These are phyloP conservation scores for Papiliotrema flavescens DNA, from an alignment of 1,284 basidiomycete genomes.

Conservation along the genomic window DNA sequence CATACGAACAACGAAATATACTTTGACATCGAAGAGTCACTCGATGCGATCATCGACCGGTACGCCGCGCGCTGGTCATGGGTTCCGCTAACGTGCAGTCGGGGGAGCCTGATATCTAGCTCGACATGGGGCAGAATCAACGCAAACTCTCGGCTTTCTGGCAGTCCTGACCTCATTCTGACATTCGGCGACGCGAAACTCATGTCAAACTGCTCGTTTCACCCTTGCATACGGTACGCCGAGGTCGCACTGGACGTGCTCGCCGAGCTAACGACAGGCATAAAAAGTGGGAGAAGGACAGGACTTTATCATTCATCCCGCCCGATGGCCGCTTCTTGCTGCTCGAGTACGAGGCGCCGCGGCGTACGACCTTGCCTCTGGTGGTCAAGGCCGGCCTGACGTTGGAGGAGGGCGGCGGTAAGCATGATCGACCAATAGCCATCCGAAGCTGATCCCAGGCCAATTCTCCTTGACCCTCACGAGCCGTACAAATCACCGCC, in stretches of 20 bases:
- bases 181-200: conserved; percentile 73
- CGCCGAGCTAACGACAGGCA: conserved; percentile 53
- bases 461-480: conserved; percentile 67
- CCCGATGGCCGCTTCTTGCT: conserved; percentile 88
- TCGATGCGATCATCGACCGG: conserved; percentile 80
- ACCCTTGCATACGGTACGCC: conserved; percentile 80
- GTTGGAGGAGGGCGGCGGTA: conserved; percentile 64
- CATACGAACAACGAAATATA: conserved; percentile 91
- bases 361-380: conserved; percentile 61
- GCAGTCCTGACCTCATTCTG: conserved; percentile 81
- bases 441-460: conserved; percentile 50
- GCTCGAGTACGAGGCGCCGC: conserved; percentile 71
- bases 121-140: conserved; percentile 76
- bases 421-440: conserved; percentile 8
- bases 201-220: conserved; percentile 77
- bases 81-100: conserved; percentile 51
- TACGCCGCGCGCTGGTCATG: conserved; percentile 46
- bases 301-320: conserved; percentile 82
- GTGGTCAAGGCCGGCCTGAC: conserved; percentile 60
- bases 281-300: conserved; percentile 74
- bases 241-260: neutral
- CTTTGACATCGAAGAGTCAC: conserved; percentile 82
- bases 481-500: conserved; percentile 61
- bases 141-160: conserved; percentile 72
- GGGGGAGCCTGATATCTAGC: conserved; percentile 68